Conservation (phyloP, 805 yeast genomes). For the Nakazawaea ernobii region DNA sequence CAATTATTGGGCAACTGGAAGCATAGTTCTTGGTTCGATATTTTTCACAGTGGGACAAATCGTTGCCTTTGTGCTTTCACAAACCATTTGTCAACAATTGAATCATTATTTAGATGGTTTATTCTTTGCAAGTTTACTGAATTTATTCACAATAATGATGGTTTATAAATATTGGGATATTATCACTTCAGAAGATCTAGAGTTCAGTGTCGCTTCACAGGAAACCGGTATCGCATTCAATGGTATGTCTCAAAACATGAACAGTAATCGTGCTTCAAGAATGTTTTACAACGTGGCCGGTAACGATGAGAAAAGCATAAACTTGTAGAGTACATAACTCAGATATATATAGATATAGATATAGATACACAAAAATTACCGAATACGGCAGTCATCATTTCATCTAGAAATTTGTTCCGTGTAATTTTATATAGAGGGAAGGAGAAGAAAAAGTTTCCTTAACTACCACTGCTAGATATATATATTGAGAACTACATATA, state of each 20-base stretch:
- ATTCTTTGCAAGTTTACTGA: conserved; percentile 77
- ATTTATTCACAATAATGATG: conserved; percentile 86
- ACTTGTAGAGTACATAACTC: too few species aligned
- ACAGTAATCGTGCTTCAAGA: too few species aligned
- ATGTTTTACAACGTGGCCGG: too few species aligned
- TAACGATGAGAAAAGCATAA: too few species aligned
- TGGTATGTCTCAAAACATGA: background rate
- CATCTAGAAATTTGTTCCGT: too few species aligned
- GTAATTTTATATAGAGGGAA: too few species aligned
- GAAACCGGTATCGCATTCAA: conserved; percentile 29
- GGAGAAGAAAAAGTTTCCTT: too few species aligned
- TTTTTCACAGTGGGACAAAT: conserved; percentile 83
- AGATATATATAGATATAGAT: too few species aligned
- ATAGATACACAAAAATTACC: too few species aligned
- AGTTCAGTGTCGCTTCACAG: conserved; percentile 66
- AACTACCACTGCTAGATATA: background rate
- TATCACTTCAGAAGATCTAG: conserved; percentile 91
- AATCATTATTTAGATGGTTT: conserved; percentile 89
- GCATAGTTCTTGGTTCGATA: conserved; percentile 61
- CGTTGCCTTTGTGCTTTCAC: conserved; percentile 63
- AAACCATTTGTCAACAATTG: conserved; percentile 58
- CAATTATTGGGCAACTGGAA: conserved; percentile 87
- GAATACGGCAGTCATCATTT: background rate
- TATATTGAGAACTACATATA: background rate
- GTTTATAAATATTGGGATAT: conserved; percentile 95